Conservation (phyloP, 768 basidiomycete genomes). For the Leccinum disarticulatum region DNA sequence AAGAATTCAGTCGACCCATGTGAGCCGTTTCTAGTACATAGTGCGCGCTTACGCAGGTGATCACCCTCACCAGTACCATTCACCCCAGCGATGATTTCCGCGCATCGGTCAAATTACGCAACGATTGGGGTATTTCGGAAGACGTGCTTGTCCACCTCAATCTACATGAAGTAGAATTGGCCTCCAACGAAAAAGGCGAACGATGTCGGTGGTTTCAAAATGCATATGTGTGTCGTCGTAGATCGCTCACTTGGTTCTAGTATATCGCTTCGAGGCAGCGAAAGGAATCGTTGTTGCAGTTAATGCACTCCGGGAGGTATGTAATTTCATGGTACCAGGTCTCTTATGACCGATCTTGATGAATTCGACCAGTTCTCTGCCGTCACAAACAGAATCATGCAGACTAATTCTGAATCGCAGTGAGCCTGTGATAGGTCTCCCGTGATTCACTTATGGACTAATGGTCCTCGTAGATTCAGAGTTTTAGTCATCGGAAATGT, state of each 20-base stretch:
- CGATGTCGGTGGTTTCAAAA: constrained; percentile 8
- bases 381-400: constrained; percentile 7
- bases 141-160: not conserved
- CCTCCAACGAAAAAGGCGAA: not conserved
- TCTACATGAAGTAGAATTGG: constrained; percentile 1
- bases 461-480: constrained; percentile 10
- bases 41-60: not conserved
- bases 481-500: constrained; percentile 19
- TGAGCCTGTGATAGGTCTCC: not conserved
- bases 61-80: constrained; percentile 5
- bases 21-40: not conserved
- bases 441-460: not conserved
- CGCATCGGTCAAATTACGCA: not conserved
- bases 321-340: not conserved
- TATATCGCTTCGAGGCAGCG: constrained; percentile 5
- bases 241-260: constrained; percentile 2
- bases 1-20: constrained; percentile 8
- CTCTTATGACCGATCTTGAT: not conserved
- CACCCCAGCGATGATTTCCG: not conserved
- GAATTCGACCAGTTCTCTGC: constrained; percentile 4
- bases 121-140: no score
- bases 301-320: constrained; percentile 1
- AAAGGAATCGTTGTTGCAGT: constrained; percentile 7
- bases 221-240: not conserved
- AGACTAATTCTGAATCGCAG: constrained; percentile 9